phyloP scores from a whole-genome alignment of 2,329 filamentous ascomycete species.

The Endocalyx cinctus region DNA sequence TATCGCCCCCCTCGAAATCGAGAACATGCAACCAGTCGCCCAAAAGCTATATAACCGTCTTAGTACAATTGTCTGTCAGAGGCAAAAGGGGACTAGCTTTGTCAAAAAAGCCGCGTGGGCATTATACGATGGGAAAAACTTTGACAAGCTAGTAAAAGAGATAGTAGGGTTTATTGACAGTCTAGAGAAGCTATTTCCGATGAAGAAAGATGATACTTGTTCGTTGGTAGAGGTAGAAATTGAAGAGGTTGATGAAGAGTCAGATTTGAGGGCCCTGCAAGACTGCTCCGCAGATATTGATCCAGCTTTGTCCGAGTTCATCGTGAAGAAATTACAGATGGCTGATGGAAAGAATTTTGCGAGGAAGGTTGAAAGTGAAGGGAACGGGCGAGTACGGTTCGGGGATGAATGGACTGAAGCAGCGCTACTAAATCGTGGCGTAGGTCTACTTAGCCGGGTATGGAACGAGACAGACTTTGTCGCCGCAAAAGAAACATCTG shows the following conservation, averaged over 20 bases:
- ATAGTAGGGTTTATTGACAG: constrained; percentile 19
- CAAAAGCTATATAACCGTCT: constrained; percentile 9
- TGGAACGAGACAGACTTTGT: background rate
- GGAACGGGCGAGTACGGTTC: background rate
- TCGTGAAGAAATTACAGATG: constrained; percentile 1
- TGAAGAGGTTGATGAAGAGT: constrained; percentile 17
- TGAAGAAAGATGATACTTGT: constrained; percentile 8
- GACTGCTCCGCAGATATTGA: constrained; percentile 7
- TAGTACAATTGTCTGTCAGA: background rate
- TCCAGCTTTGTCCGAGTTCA: constrained; percentile 1
- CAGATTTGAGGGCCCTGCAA: constrained; percentile 13
- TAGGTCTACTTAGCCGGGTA: no score
- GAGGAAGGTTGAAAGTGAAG: background rate
- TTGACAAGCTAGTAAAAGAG: constrained; percentile 15
- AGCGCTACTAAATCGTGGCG: background rate
- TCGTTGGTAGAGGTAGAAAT: constrained; percentile 16
- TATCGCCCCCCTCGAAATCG: constrained; percentile 3
- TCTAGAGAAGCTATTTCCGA: constrained; percentile 19
- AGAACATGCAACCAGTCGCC: constrained; percentile 8
- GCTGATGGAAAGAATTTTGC: constrained; percentile 2
- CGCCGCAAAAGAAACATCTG: background rate
- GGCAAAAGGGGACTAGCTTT: constrained; percentile 14
- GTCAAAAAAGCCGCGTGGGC: constrained; percentile 18
- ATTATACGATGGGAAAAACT: constrained; percentile 15
- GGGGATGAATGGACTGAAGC: background rate